Evolutionary conservation across 495 filamentous ascomycete genomes (phyloP).

Genomic region (Tetracladium setigerum): DNA sequence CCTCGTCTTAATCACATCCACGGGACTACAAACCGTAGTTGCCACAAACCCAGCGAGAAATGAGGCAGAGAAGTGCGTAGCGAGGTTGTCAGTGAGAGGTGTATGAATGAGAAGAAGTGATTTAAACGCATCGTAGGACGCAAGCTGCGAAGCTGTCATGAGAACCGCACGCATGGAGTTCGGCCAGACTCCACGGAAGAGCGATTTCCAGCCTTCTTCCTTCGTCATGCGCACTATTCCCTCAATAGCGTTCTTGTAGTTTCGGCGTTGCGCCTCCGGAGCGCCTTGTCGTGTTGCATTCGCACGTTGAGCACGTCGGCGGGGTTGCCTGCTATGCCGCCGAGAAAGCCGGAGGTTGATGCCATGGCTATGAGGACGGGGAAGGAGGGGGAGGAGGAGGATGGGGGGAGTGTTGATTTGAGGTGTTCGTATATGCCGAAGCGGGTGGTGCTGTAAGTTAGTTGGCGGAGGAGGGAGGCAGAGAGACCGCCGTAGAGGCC

Average conservation of each 20-base stretch:
- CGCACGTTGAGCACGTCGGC: constrained; percentile 96
- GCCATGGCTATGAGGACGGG: constrained; percentile 72
- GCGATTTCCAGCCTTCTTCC: constrained; percentile 54
- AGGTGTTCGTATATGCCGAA: constrained; percentile 94
- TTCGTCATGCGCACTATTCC: constrained; percentile 77
- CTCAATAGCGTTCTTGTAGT: constrained; percentile 85
- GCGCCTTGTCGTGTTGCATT: constrained; percentile 91
- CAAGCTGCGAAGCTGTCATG: constrained; percentile 89
- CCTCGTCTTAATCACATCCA: constrained; percentile 95
- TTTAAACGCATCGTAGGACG: constrained; percentile 91
- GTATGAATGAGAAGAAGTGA: constrained; percentile 56
- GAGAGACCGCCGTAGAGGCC: constrained; percentile 85
- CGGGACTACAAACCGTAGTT: constrained; percentile 89
- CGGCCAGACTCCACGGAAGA: constrained; percentile 88
- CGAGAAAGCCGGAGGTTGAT: constrained; percentile 75
- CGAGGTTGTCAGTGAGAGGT: constrained; percentile 65
- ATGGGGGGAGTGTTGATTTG: constrained; percentile 54
- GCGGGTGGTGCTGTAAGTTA: constrained; percentile 86
- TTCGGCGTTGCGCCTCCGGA: constrained; percentile 64
- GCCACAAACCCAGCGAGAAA: constrained; percentile 88
- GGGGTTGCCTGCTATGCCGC: constrained; percentile 85
- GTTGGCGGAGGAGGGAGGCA: constrained; percentile 83
- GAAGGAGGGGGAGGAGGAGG: constrained; percentile 48
- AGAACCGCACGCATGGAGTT: constrained; percentile 84
- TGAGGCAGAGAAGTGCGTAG: constrained; percentile 80